Evolutionary conservation across 139 green algal species (phyloP).

Genomic region (Edaphochlamys debaryana): DNA sequence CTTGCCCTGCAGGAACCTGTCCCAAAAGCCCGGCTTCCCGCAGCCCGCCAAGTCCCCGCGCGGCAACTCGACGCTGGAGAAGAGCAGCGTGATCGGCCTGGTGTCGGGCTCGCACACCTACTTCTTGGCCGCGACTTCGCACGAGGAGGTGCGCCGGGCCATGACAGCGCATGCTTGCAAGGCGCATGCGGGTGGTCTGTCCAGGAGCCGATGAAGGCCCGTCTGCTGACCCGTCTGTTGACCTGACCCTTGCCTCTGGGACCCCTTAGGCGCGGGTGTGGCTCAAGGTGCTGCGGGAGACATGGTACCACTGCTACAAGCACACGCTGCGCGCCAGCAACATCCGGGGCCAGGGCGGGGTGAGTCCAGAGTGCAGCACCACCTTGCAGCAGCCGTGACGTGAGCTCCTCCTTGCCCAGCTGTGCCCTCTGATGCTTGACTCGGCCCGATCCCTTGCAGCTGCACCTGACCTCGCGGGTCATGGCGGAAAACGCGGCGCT

Average conservation of each 20-base stretch:
- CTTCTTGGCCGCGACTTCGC: slow-evolving; percentile 65
- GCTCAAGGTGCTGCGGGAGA: slow-evolving; percentile 65
- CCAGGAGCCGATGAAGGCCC: no score
- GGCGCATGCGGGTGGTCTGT: no score
- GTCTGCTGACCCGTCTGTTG: no score
- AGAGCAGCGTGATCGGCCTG: slow-evolving; percentile 51
- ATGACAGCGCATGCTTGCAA: no score
- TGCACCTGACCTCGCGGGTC: slow-evolving; percentile 42
- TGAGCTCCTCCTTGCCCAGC: no score
- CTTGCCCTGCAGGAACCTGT: slow-evolving; percentile 8
- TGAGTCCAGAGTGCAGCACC: no score
- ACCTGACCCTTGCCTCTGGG: no score
- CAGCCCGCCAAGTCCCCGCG: background rate
- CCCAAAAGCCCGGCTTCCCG: slow-evolving; percentile 39
- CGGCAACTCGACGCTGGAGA: slow-evolving; percentile 4
- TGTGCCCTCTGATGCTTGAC: no score
- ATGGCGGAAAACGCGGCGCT: slow-evolving; percentile 59
- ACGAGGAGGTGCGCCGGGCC: slow-evolving; percentile 53
- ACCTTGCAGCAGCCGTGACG: no score
- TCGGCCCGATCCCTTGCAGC: no score
- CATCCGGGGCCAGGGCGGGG: slow-evolving; percentile 5
- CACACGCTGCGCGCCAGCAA: slow-evolving; percentile 66
- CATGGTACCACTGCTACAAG: slow-evolving; percentile 77
- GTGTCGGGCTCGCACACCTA: slow-evolving; percentile 69
- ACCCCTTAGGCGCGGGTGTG: slow-evolving; percentile 66